phyloP scores from a whole-genome alignment of 139 green algal species.

The Picocystis salinarum region DNA sequence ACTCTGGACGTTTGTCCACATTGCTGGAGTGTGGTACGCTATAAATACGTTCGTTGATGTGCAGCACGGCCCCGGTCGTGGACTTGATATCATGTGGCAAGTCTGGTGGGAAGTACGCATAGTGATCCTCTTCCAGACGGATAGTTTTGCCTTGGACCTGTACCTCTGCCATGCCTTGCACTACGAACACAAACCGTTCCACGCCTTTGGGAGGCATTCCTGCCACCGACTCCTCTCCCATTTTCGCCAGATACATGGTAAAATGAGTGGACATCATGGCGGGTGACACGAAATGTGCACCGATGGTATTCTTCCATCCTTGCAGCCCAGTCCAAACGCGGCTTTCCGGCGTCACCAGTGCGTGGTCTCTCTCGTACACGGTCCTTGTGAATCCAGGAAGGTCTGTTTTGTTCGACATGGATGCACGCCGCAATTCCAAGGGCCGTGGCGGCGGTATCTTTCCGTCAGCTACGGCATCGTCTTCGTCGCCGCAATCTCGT shows the following conservation, averaged over 20 bases:
- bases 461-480: too few species aligned
- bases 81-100: conserved; percentile 10
- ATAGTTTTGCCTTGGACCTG: conserved; percentile 8
- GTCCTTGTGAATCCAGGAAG: conserved; percentile 78
- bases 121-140: conserved; percentile 36
- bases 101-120: conserved; percentile 52
- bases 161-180: conserved; percentile 36
- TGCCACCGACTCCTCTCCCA: conserved; percentile 20
- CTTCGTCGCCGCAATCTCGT: too few species aligned
- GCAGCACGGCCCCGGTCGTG: conserved; percentile 23
- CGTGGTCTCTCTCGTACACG: conserved; percentile 58
- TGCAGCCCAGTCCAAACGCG: conserved; percentile 36
- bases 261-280: conserved; percentile 58
- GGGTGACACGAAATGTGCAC: conserved; percentile 57
- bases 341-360: conserved; percentile 68
- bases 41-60: conserved; percentile 53
- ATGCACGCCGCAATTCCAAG: too few species aligned
- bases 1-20: conserved; percentile 20
- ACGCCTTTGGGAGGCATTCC: conserved; percentile 13
- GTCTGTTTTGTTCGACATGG: too few species aligned
- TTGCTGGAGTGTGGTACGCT: conserved; percentile 1
- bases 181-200: conserved; percentile 59
- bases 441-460: too few species aligned
- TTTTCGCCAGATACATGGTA: conserved; percentile 57
- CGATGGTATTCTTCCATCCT: conserved; percentile 38